Evolutionary conservation across 495 filamentous ascomycete species (phyloP), one percentile per base, ranked within the genome.

Genomic region (Neurospora sp.): DNA sequence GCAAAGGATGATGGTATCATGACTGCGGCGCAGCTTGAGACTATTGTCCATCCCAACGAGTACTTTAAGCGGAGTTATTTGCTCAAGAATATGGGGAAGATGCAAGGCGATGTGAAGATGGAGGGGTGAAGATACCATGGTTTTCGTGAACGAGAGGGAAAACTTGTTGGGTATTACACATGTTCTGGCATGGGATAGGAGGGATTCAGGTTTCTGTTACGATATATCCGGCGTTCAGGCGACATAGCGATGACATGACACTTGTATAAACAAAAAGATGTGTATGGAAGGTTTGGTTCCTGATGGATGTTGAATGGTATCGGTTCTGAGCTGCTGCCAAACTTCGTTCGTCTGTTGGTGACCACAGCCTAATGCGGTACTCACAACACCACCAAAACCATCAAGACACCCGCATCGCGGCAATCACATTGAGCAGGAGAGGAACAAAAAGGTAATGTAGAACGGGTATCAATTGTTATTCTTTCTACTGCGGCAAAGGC

Each of bases 41-140:
- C 94, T 2, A 98, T 99, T 76, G 91, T 97, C 23, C 96, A 99
- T 81, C 96, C 96, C 11, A 99, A 99, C 81, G 93, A 94, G 72
- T 99, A 98, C 82, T 98, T 98, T 82, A 95, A 96, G 86, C 88
- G 95, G 75, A 95, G 93, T 79, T 98, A 93, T 81, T 77, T 96
- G 77, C 82, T 98, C 69, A 97, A 93, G 87, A 90, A 94, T 78
- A 79, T 92, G 39, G 88, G 85, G 20, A 87, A 85, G 69, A 14
- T 44, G 66, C 18, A 75, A 70, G 42, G 77, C 3, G 87, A 88
- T 77, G 82, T 87, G 6, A 86, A 86, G 81, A 88, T 87, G 85
- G 86, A 86, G 70, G 83, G 75, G 14, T 81, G 66, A 76, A 72
- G 31, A 18, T 54, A 20, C 41, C 70, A 72, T 12, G 41, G 1